Percentiles rank a stretch among this genome's conserved stretches.
These are phyloP conservation scores for Waltergamsia citrina DNA, from an alignment of 2,329 filamentous ascomycete species.

Conservation along the genomic window DNA sequence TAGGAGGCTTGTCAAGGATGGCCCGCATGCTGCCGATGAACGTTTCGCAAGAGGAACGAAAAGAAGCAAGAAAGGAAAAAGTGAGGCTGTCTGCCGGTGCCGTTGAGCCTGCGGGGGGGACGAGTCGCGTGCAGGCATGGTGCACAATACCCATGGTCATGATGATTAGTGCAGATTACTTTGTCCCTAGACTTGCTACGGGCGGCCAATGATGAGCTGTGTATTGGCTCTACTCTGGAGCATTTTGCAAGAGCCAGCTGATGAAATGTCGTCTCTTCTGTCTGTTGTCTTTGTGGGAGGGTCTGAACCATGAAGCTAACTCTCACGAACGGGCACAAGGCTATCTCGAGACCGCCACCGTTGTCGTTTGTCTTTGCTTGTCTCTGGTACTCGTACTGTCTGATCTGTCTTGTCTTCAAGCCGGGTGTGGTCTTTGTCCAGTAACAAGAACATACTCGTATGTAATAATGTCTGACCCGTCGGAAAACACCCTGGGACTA, in stretches of 20 bases:
- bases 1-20: not conserved
- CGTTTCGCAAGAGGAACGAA: not conserved
- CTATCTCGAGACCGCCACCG: no score
- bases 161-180: not conserved
- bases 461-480: not conserved
- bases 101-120: not conserved
- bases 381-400: no score
- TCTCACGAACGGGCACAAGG: no score
- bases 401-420: no score
- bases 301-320: not conserved
- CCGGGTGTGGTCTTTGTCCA: no score
- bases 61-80: not conserved
- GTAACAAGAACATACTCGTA: no score
- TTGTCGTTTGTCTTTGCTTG: not conserved
- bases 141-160: not conserved
- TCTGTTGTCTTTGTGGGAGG: not conserved
- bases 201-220: not conserved
- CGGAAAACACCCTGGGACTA: not conserved
- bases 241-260: not conserved
- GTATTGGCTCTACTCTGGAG: not conserved
- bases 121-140: not conserved
- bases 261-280: not conserved
- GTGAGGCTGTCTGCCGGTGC: constrained; percentile 1
- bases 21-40: constrained; percentile 1
- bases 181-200: not conserved